Evolutionary conservation across 805 yeast genomes (phyloP), one percentile per base, ranked within the genome.

Genomic region (Wickerhamiella dianesei): DNA sequence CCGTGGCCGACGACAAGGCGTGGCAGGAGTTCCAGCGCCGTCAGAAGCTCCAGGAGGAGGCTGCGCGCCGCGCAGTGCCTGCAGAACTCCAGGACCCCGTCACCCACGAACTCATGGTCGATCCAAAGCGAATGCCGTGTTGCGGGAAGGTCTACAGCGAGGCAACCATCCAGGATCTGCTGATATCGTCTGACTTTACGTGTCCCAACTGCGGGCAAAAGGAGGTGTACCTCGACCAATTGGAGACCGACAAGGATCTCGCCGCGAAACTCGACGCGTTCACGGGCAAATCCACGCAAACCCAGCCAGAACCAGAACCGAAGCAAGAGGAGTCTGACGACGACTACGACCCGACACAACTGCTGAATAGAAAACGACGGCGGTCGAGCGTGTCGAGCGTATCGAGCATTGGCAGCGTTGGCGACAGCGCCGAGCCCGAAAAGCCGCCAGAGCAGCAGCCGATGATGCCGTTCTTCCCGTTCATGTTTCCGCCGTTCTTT

Each of bases 1-100:
- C 94, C n/a, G 78, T 88, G 50, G 97, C 97, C 0, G 98, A 92
- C 65, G 75, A 78, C 39, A 80, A 79, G 57, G 81, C 96, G 0
- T 89, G 98, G 98, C 78, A 79, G 46, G 77, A 74, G 43, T 88
- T 77, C 59, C 95, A 87, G 60, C 78, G 83, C 52, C 80, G 79
- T 53, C 70, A 78, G 56, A 60, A 70, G 65, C 57, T 54, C 53
- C 64, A 50, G 54, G 62, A 49, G 54, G 74, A 64, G 57, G 69
- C 59, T 60, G 75, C 69, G 40, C 72, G 62, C 36, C 64, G 63
- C 61, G 72, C 70, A 14, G 70, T 67, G 53, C 77, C 73, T 47
- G 77, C 66, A 52, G 76, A 75, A 41, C 67, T 83, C 45, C 68
- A 77, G 50, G 87, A 88, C 60, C 94, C 96, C 0, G 61, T 82